Percentiles rank a stretch among this genome's conserved stretches.
phyloP scores from a whole-genome alignment of 495 filamentous ascomycete genomes.

The Lasiosphaeria miniovina region DNA sequence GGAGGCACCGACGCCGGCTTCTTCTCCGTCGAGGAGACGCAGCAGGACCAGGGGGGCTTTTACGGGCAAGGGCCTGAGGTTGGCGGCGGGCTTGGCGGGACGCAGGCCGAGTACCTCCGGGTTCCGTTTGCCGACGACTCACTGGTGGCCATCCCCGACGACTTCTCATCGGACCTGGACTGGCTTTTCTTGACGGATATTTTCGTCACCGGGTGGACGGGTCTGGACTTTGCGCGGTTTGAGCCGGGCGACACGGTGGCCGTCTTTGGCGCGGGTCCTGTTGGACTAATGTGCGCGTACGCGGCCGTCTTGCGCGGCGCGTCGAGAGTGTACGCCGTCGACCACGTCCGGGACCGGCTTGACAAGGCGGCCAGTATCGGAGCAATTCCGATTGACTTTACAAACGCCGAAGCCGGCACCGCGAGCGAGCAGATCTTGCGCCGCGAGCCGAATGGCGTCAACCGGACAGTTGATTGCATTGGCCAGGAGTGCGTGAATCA shows the following conservation, averaged over 20 bases:
- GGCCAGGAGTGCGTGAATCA: slow-evolving; percentile 52
- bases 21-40: not conserved
- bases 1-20: not conserved
- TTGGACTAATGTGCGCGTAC: slow-evolving; percentile 39
- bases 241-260: slow-evolving; percentile 38
- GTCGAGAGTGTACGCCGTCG: slow-evolving; percentile 28
- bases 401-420: slow-evolving; percentile 15
- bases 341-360: slow-evolving; percentile 25
- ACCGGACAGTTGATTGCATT: slow-evolving; percentile 53
- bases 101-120: slow-evolving; percentile 36
- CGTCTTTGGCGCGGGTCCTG: slow-evolving; percentile 44
- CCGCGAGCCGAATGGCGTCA: slow-evolving; percentile 47
- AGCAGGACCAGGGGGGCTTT: not conserved
- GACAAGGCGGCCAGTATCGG: slow-evolving; percentile 26
- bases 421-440: slow-evolving; percentile 38
- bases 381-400: slow-evolving; percentile 26
- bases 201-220: slow-evolving; percentile 37
- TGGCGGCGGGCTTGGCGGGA: not conserved
- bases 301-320: slow-evolving; percentile 41
- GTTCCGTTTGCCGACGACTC: slow-evolving; percentile 41
- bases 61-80: not conserved
- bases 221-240: slow-evolving; percentile 33
- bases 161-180: slow-evolving; percentile 22
- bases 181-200: slow-evolving; percentile 39
- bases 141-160: slow-evolving; percentile 30